phyloP scores from a whole-genome alignment of 75 land plant species.

The Ceratopteris richardii region DNA sequence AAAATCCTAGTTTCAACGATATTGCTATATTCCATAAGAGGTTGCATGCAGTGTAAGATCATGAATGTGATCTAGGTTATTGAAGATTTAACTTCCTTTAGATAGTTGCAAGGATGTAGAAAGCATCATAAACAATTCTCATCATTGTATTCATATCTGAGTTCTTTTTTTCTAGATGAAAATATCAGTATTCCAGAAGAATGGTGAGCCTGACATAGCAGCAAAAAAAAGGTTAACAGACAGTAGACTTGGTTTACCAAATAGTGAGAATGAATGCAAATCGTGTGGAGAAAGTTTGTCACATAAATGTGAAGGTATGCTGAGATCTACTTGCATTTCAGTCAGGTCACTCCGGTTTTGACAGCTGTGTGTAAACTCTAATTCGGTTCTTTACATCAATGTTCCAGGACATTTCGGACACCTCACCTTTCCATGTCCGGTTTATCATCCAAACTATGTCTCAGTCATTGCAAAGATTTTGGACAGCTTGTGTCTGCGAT shows the following conservation, averaged over 20 bases:
- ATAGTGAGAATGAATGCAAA: conserved; percentile 62
- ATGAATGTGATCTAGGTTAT: no score
- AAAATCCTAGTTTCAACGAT: no score
- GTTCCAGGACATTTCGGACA: conserved; percentile 89
- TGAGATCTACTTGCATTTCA: background rate
- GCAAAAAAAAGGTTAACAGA: conserved; percentile 26
- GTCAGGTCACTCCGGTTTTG: background rate
- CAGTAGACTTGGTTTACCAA: conserved; percentile 69
- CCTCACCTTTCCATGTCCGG: conserved; percentile 54
- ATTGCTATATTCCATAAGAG: no score
- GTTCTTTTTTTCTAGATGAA: conserved; percentile 3
- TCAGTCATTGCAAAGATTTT: conserved; percentile 43
- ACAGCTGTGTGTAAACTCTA: no score
- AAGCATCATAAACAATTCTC: no score
- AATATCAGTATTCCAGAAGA: background rate
- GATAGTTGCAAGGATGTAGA: no score
- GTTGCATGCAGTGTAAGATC: no score
- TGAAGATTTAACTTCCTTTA: no score
- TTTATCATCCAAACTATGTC: conserved; percentile 72
- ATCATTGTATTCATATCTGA: no score
- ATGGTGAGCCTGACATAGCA: background rate
- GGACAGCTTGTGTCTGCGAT: conserved; percentile 57
- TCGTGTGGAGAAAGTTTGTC: conserved; percentile 65
- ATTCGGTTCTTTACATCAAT: no score
- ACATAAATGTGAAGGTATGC: conserved; percentile 67